Conservation (phyloP, 129 eudicot species). For the Flaveria linearis region DNA sequence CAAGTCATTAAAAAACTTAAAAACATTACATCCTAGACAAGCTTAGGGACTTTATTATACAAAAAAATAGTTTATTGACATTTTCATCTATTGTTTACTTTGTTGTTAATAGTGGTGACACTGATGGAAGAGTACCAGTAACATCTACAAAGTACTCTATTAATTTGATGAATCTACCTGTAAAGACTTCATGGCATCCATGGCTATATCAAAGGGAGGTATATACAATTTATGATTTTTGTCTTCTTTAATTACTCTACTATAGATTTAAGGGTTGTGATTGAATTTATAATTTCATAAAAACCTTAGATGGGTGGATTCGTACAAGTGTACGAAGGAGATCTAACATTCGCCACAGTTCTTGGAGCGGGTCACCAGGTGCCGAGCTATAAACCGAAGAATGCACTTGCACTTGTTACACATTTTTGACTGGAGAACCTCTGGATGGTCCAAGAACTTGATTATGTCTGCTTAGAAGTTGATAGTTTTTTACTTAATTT, state of each 20-base stretch:
- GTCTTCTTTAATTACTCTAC: background rate
- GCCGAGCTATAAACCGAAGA: conserved; percentile 68
- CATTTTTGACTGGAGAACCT: conserved; percentile 62
- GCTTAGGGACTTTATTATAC: too few species aligned
- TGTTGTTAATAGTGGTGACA: conserved; percentile 60
- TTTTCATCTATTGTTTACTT: too few species aligned
- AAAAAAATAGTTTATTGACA: too few species aligned
- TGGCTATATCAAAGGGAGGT: conserved; percentile 68
- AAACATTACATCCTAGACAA: too few species aligned
- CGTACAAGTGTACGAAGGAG: conserved; percentile 59
- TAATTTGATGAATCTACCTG: conserved; percentile 47
- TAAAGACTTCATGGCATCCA: conserved; percentile 65
- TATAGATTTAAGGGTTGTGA: conserved; percentile 5
- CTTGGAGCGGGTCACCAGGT: conserved; percentile 94
- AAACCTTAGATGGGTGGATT: conserved; percentile 64
- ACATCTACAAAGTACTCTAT: conserved; percentile 75
- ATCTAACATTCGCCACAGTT: conserved; percentile 70
- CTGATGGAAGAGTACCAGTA: conserved; percentile 75
- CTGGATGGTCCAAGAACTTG: conserved; percentile 30
- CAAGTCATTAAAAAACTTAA: too few species aligned
- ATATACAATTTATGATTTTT: conserved; percentile 1
- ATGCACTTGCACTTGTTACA: conserved; percentile 54
- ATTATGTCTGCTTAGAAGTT: background rate
- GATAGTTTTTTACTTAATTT: background rate
- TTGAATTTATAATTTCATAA: background rate